Percentiles rank a stretch among this genome's conserved stretches.
phyloP scores from a whole-genome alignment of 148 eudicot genomes.

The Heliamphora exappendiculata region DNA sequence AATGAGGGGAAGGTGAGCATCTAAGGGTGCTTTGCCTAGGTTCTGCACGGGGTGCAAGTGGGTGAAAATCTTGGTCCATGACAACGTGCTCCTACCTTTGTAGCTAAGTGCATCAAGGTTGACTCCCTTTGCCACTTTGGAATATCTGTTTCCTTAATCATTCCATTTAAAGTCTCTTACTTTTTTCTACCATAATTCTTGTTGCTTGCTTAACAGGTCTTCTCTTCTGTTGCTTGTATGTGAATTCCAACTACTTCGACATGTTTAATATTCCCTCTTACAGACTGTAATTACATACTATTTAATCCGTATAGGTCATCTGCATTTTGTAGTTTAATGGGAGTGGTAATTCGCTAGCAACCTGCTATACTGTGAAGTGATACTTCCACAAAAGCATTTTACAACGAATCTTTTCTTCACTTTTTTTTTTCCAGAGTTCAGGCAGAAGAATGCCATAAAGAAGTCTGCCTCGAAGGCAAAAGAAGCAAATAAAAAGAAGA shows the following conservation, averaged over 20 bases:
- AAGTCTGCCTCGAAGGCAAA: slow-evolving; percentile 48
- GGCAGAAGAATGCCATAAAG: slow-evolving; percentile 50
- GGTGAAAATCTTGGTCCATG: too few relatives aligned
- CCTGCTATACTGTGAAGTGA: neutral
- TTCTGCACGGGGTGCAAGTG: too few relatives aligned
- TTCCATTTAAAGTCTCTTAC: neutral
- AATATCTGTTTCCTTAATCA: too few relatives aligned
- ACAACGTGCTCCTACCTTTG: too few relatives aligned
- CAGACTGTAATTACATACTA: neutral
- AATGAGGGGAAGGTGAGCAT: too few relatives aligned
- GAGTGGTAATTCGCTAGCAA: neutral
- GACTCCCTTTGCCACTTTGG: too few relatives aligned
- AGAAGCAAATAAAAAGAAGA: slow-evolving; percentile 42
- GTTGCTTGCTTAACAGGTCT: neutral
- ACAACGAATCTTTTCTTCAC: neutral
- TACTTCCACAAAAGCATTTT: neutral
- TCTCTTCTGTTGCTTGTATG: neutral
- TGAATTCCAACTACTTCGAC: neutral
- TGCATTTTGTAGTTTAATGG: neutral
- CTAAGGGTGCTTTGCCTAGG: too few relatives aligned
- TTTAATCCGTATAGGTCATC: neutral
- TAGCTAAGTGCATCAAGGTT: too few relatives aligned
- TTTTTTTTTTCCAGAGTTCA: slow-evolving; percentile 32
- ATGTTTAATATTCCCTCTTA: neutral
- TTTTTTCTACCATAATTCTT: neutral